phyloP scores from a whole-genome alignment of 2,329 filamentous ascomycete genomes.

The Westerdykella aurantiaca region DNA sequence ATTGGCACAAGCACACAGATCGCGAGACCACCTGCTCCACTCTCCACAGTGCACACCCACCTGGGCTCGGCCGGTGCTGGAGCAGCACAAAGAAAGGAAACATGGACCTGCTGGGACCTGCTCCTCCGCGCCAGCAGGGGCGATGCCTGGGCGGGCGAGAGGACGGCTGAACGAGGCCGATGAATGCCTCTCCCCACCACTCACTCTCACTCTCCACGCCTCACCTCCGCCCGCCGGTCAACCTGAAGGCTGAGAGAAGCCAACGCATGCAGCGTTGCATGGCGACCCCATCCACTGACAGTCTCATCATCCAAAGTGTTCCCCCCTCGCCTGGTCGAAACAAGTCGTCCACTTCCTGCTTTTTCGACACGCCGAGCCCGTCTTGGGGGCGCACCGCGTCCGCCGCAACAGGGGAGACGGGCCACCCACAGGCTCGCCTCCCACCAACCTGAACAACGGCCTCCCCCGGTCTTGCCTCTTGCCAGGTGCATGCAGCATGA shows the following conservation, averaged over 20 bases:
- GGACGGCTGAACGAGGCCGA: conserved; percentile 11
- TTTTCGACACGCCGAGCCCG: background rate
- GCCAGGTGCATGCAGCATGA: no score
- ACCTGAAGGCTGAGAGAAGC: no score
- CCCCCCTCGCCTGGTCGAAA: no score
- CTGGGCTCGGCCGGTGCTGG: no score
- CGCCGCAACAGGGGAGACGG: background rate
- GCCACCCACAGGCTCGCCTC: background rate
- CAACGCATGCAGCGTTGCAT: conserved; percentile 35
- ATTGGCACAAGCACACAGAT: no score
- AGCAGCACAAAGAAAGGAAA: background rate
- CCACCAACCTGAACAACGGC: no score
- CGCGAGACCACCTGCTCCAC: no score
- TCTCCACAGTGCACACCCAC: no score
- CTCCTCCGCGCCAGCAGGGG: no score
- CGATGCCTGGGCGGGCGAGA: conserved; percentile 3
- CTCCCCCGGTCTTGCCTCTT: background rate
- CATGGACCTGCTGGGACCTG: background rate
- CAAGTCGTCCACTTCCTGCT: no score
- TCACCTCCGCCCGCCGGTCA: conserved; percentile 22
- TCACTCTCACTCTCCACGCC: conserved; percentile 25
- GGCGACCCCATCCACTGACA: conserved; percentile 12
- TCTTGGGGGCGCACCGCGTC: background rate
- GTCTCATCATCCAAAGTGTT: no score
- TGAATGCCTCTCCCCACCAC: conserved; percentile 12